Evolutionary conservation across 306 rosid species (phyloP).

Genomic region (Begonia fuchsioides): DNA sequence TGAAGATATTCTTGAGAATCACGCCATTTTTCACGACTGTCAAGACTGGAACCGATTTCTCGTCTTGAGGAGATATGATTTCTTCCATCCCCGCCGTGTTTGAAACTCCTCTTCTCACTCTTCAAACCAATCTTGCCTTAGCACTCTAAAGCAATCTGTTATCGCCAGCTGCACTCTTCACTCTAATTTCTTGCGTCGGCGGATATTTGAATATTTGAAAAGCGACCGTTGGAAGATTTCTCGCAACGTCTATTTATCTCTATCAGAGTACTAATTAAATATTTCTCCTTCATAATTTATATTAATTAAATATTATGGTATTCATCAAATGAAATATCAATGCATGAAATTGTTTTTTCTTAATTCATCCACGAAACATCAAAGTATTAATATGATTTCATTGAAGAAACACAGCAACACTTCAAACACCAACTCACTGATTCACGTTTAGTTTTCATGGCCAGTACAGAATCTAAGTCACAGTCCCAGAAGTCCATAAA

Average conservation of each 20-base stretch:
- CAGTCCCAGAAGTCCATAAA: too few relatives aligned
- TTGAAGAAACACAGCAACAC: too few relatives aligned
- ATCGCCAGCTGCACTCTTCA: not conserved
- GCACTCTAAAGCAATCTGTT: not conserved
- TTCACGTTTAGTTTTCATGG: too few relatives aligned
- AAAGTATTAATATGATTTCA: too few relatives aligned
- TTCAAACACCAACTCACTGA: too few relatives aligned
- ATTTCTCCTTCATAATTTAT: too few relatives aligned
- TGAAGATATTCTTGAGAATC: slow-evolving; percentile 60
- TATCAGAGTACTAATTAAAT: too few relatives aligned
- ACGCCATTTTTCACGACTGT: slow-evolving; percentile 62
- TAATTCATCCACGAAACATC: too few relatives aligned
- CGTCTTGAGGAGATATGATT: slow-evolving; percentile 1
- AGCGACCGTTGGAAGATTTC: slow-evolving; percentile 4
- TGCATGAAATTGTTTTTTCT: too few relatives aligned
- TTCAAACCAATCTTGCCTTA: not conserved
- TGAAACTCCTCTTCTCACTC: not conserved
- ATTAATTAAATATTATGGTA: too few relatives aligned
- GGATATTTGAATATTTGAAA: slow-evolving; percentile 9
- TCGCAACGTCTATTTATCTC: not conserved
- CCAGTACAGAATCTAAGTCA: too few relatives aligned
- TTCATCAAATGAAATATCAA: too few relatives aligned
- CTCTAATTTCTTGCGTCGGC: not conserved
- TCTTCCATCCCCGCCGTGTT: slow-evolving; percentile 22
- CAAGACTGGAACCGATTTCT: slow-evolving; percentile 44